Percentiles rank a stretch among this genome's conserved stretches.
These are phyloP conservation scores for Crithidia brevicula DNA, from an alignment of 208 protist genomes.

Conservation along the genomic window DNA sequence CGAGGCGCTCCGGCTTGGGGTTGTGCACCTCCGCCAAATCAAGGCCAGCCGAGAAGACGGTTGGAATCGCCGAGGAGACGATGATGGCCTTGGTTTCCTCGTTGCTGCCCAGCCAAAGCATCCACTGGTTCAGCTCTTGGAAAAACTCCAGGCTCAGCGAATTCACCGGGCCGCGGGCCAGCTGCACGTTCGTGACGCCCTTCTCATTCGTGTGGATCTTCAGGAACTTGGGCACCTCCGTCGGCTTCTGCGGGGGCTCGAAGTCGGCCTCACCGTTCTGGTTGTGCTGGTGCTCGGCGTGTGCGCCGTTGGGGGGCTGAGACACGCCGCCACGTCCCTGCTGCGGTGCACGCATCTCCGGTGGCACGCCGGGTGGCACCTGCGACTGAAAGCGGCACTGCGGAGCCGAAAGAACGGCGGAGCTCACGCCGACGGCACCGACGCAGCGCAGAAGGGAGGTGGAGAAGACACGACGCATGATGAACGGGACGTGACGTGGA, in stretches of 20 bases:
- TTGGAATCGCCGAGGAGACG: conserved; percentile 70
- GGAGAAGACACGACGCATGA: conserved; percentile 37
- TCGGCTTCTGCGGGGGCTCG: conserved; percentile 67
- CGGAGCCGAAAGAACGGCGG: conserved; percentile 8
- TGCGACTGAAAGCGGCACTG: conserved; percentile 34
- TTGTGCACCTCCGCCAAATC: conserved; percentile 81
- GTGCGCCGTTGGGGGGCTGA: background rate
- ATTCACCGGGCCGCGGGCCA: conserved; percentile 70
- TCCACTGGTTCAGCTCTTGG: conserved; percentile 83
- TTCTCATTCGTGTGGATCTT: conserved; percentile 62
- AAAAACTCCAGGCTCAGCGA: conserved; percentile 75
- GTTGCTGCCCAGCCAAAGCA: conserved; percentile 83
- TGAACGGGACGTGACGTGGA: no score
- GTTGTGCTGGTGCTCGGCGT: conserved; percentile 10
- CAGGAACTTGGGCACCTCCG: conserved; percentile 71
- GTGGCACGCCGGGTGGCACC: conserved; percentile 37
- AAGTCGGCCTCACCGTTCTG: conserved; percentile 37
- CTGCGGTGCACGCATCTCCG: conserved; percentile 32
- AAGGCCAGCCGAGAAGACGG: conserved; percentile 81
- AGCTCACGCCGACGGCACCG: conserved; percentile 9
- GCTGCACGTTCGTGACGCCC: conserved; percentile 62
- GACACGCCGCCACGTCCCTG: background rate
- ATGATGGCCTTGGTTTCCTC: conserved; percentile 73
- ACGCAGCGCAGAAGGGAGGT: conserved; percentile 21
- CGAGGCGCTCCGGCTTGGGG: conserved; percentile 66